phyloP scores from a whole-genome alignment of 1,139 yeast species.

The Zygosaccharomyces pseudobailii region DNA sequence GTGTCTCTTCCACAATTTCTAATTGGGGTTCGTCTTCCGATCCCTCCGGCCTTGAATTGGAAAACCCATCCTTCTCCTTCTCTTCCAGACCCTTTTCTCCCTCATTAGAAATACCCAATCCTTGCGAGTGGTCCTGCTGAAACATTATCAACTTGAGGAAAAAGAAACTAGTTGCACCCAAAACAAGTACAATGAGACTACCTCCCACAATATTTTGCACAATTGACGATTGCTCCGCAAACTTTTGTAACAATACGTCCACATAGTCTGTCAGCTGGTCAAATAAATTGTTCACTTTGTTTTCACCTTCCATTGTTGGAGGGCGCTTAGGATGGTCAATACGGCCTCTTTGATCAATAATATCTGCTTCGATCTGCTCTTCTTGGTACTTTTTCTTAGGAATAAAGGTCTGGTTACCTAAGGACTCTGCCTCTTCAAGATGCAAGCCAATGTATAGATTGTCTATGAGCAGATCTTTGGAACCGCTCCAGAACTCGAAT shows the following conservation, averaged over 20 bases:
- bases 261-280: background rate
- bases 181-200: background rate
- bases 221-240: background rate
- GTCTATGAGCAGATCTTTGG: slow-evolving; percentile 66
- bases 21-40: background rate
- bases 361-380: slow-evolving; percentile 24
- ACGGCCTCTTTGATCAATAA: background rate
- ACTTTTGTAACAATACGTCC: background rate
- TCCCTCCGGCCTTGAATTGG: background rate
- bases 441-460: slow-evolving; percentile 84
- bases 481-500: slow-evolving; percentile 89
- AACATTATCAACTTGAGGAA: background rate
- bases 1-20: background rate
- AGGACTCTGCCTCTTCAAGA: slow-evolving; percentile 69
- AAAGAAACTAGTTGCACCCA: background rate
- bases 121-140: background rate
- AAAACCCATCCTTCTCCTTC: background rate
- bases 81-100: background rate
- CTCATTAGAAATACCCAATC: background rate
- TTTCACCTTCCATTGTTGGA: background rate
- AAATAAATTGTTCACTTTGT: background rate
- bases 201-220: slow-evolving; percentile 1
- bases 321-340: background rate
- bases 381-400: slow-evolving; percentile 59
- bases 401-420: slow-evolving; percentile 72